Evolutionary conservation across 2,329 filamentous ascomycete species (phyloP).

Genomic region (Aspergillus ochraceus): DNA sequence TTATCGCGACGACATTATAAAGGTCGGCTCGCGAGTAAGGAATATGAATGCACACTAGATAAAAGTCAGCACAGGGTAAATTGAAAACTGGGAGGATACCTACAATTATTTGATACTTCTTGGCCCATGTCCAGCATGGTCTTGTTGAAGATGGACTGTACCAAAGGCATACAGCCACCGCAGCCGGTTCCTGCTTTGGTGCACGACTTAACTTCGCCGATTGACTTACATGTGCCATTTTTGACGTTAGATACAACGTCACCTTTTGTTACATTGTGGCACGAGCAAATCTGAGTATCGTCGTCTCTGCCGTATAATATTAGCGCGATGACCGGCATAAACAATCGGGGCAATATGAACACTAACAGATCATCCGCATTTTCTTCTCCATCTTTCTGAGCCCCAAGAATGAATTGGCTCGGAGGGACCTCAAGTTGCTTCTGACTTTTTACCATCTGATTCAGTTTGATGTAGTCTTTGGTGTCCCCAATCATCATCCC

Average conservation of each 20-base stretch:
- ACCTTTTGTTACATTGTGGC: slow-evolving; percentile 87
- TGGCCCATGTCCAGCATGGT: slow-evolving; percentile 83
- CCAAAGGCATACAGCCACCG: slow-evolving; percentile 84
- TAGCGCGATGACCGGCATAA: neutral
- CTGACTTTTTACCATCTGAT: slow-evolving; percentile 81
- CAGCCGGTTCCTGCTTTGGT: slow-evolving; percentile 91
- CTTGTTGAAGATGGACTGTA: slow-evolving; percentile 86
- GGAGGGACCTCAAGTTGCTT: slow-evolving; percentile 77
- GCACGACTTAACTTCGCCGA: slow-evolving; percentile 81
- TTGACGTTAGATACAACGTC: slow-evolving; percentile 73
- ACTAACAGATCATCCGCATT: slow-evolving; percentile 68
- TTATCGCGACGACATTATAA: slow-evolving; percentile 86
- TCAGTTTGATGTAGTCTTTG: slow-evolving; percentile 83
- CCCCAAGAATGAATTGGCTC: slow-evolving; percentile 79
- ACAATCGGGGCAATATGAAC: neutral
- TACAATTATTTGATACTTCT: slow-evolving; percentile 76
- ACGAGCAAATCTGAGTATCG: slow-evolving; percentile 87
- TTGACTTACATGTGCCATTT: slow-evolving; percentile 75
- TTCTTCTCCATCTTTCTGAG: slow-evolving; percentile 71
- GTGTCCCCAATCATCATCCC: slow-evolving; percentile 98
- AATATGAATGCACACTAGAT: slow-evolving; percentile 74
- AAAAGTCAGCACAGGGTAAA: slow-evolving; percentile 7
- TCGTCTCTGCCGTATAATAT: slow-evolving; percentile 54
- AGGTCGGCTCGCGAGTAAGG: slow-evolving; percentile 79
- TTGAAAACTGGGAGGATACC: slow-evolving; percentile 11